Evolutionary conservation across 83 land plant genomes (phyloP), one percentile per base, ranked within the genome.

Genomic region (Isoetes engelmannii): DNA sequence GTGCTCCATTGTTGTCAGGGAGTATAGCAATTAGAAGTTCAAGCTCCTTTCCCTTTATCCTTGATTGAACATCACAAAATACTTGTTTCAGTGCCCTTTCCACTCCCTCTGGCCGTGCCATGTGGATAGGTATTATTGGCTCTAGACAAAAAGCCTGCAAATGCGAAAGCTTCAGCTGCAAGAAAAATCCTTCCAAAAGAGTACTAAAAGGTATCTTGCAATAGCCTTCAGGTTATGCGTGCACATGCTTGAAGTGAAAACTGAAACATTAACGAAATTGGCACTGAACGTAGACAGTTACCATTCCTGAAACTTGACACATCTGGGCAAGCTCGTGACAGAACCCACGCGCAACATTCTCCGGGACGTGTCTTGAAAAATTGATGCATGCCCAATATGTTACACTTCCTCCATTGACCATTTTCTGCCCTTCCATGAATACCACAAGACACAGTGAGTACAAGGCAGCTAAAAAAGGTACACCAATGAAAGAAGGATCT

Each of bases 1-100:
- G 67, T 17, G 87, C 82, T 6, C 96, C 89, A 69, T 90, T 88
- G 70, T 84, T 93, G 78, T 93, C 98, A 10, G 98, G 98, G 28
- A 93, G 79, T 62, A 93, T 88, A 66, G 74, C 97, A 65, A 93
- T 61, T 10, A 93, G 72, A 28, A 93, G 6, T 57, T 64, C 73
- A 80, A 81, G 53, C 83, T 76, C 65, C 84, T 86, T 47, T 85
- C 88, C 3, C 79, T 86, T 49, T 91, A 88, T 48, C 85, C 88
- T 47, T 72, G 81, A 63, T 79, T 87, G 65, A 87, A 89, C 78
- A 80, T 86, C 94, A 56, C 80, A 81, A 45, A 57, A 88, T 3
- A 87, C 76, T 5, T 75, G 64, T 67, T 82, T 88, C 63, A 90
- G 65, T 0, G 84, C 90, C 56, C 82, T 60, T 47, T 88, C 93